Conservation (phyloP, 2,329 filamentous ascomycete genomes). For the Plenodomus lindquistii region DNA sequence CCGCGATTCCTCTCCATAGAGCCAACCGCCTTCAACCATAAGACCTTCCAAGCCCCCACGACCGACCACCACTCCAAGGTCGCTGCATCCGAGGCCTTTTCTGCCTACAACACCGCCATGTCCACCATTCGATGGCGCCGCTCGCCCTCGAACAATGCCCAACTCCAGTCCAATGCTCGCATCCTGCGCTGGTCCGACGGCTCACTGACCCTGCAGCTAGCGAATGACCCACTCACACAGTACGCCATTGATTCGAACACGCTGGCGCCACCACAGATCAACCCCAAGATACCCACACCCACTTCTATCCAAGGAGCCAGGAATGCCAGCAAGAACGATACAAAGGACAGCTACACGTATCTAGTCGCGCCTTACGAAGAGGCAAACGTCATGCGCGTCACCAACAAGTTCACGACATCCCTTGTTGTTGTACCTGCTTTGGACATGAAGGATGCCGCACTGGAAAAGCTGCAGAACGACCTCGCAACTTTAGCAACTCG, state of each 20-base stretch:
- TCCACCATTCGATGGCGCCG: slow-evolving; percentile 71
- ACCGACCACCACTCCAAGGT: slow-evolving; percentile 59
- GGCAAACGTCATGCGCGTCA: slow-evolving; percentile 70
- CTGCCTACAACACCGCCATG: slow-evolving; percentile 66
- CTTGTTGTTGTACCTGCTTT: slow-evolving; percentile 70
- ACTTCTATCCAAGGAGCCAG: slow-evolving; percentile 35
- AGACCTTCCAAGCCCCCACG: slow-evolving; percentile 67
- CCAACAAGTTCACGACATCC: slow-evolving; percentile 75
- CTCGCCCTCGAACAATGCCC: slow-evolving; percentile 65
- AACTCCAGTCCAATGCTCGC: slow-evolving; percentile 74
- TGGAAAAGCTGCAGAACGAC: slow-evolving; percentile 68
- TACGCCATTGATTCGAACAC: slow-evolving; percentile 74
- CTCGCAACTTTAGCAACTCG: slow-evolving; percentile 66
- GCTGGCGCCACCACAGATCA: slow-evolving; percentile 64
- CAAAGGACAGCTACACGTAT: slow-evolving; percentile 74
- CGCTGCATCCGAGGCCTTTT: slow-evolving; percentile 55
- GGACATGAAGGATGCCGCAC: slow-evolving; percentile 70
- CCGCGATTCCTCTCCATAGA: slow-evolving; percentile 73
- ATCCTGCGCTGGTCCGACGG: slow-evolving; percentile 80
- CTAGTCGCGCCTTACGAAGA: slow-evolving; percentile 71
- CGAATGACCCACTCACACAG: slow-evolving; percentile 67
- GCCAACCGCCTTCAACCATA: slow-evolving; percentile 67
- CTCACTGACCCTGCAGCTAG: slow-evolving; percentile 74
- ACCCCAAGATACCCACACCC: slow-evolving; percentile 55
- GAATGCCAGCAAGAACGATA: slow-evolving; percentile 16